phyloP scores from a whole-genome alignment of 202 grass and related monocot species.

The Dendrocalamus latiflorus region DNA sequence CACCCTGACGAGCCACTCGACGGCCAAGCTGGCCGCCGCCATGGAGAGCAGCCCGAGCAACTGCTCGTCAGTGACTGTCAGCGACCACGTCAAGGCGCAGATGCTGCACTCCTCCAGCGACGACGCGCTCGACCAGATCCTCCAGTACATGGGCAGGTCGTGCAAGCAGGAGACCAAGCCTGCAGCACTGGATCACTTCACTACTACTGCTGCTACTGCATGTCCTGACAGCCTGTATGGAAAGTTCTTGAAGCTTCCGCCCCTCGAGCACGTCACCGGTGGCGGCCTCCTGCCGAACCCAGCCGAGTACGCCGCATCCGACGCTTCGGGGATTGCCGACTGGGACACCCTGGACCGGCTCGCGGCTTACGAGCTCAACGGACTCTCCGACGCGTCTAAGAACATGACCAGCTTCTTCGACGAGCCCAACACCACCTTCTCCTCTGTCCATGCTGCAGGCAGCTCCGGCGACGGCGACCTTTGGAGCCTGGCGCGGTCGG shows the following conservation, averaged over 20 bases:
- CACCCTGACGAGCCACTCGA: background rate
- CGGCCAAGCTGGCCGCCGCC: background rate
- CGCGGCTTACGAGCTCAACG: slow-evolving; percentile 50
- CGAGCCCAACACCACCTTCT: slow-evolving; percentile 17
- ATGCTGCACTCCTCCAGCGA: slow-evolving; percentile 40
- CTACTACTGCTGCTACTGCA: background rate
- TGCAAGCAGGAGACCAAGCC: slow-evolving; percentile 63
- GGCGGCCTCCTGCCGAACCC: slow-evolving; percentile 3
- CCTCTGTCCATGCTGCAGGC: background rate
- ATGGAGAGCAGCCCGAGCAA: slow-evolving; percentile 53
- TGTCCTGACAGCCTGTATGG: slow-evolving; percentile 22
- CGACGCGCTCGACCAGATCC: slow-evolving; percentile 68
- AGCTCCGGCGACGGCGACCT: slow-evolving; percentile 61
- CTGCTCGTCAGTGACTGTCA: slow-evolving; percentile 42
- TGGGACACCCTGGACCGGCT: slow-evolving; percentile 63
- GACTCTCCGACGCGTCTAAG: slow-evolving; percentile 38
- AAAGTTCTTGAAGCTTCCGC: slow-evolving; percentile 59
- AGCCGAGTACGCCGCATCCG: background rate
- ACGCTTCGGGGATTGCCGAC: slow-evolving; percentile 26
- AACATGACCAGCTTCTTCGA: slow-evolving; percentile 36
- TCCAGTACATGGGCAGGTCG: slow-evolving; percentile 56
- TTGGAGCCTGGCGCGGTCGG: slow-evolving; percentile 71
- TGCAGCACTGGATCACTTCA: background rate
- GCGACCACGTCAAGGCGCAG: slow-evolving; percentile 36
- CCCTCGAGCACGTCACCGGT: slow-evolving; percentile 40